Conservation (phyloP, 768 basidiomycete genomes). For the Mycena galericulata region DNA sequence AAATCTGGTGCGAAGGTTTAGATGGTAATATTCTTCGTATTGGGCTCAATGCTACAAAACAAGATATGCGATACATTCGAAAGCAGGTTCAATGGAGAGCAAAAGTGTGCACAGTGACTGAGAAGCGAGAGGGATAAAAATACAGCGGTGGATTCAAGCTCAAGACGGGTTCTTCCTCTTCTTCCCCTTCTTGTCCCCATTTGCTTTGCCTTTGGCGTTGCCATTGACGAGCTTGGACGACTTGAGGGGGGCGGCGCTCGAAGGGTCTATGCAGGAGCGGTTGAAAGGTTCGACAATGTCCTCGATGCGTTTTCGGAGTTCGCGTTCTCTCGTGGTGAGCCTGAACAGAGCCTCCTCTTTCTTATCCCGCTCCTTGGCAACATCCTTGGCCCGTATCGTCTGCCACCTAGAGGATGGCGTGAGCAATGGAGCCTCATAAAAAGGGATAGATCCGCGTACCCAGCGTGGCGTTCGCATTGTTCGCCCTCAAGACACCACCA, state of each 20-base stretch:
- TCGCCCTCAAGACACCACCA: conserved; percentile 88
- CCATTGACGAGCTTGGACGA: conserved; percentile 60
- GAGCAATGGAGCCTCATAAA: conserved; percentile 14
- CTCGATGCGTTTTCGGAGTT: conserved; percentile 82
- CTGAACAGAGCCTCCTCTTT: conserved; percentile 75
- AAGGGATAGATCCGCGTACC: conserved; percentile 58
- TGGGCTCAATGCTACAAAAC: conserved; percentile 28
- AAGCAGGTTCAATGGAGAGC: conserved; percentile 24
- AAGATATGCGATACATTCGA: conserved; percentile 37
- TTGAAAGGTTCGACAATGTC: conserved; percentile 70
- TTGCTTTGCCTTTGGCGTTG: conserved; percentile 54
- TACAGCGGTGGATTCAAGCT: conserved; percentile 36
- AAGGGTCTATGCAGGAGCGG: conserved; percentile 49
- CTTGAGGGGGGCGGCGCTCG: conserved; percentile 48
- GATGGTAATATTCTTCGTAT: conserved; percentile 26
- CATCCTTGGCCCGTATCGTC: conserved; percentile 76
- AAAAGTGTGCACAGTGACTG: conserved; percentile 24
- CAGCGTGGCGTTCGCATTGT: conserved; percentile 83
- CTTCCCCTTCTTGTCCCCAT: conserved; percentile 69
- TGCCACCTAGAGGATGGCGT: conserved; percentile 71
- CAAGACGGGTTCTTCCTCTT: conserved; percentile 61
- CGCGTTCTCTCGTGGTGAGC: conserved; percentile 81
- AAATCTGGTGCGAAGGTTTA: conserved; percentile 6
- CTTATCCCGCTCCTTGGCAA: conserved; percentile 80
- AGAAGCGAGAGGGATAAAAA: conserved; percentile 42